Base-by-base conservation (phyloP, 2,329 filamentous ascomycete genomes). In the Chaetothyriales sp. region DNA sequence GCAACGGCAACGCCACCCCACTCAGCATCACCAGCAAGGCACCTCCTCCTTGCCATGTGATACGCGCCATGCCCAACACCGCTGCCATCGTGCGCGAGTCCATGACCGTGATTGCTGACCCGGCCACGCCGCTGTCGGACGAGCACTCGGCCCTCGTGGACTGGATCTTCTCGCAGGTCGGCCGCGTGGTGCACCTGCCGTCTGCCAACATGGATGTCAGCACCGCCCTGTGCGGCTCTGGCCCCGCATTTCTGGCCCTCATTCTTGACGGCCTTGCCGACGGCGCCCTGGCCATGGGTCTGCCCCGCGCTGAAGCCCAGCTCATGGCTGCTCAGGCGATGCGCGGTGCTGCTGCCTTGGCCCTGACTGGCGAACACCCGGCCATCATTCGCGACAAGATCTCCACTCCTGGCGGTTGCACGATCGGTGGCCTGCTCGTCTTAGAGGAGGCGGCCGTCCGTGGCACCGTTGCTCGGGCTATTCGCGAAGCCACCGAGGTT, bases 11-110 rank as follows among this genome's bases (percentile, higher is more conserved):
- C 2, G 18, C 44, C 18, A 47, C 18, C 70, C 73, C 39, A 61
- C 60, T n/a, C n/a, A n/a, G 60, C 74, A 75, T 25, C 68, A 67
- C 73, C 20, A 12, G 7, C 20, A 36, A 5, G 2, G 9, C 45
- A 22, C 10, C 18, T 70, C 73, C 39, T 60, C 60, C n/a, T 58
- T 68, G 65, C 53, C 62, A 77, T 43, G 74, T 92, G 44, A 81
- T 93, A 3, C 76, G 86, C 28, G 86, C 83, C 50, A 87, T 93
- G 78, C 86, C 86, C 59, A 93, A 93, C 70, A 89, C 84, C 0
- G 86, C 86, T 9, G 81, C 81, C 22, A 75, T 85, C 47, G 83
- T 93, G 52, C 72, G 85, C 46, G 82, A 93, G 66, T 81, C 78
- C 59, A 92, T 92, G 84, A 90, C 83, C 3, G 80, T 92, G 49